A percentile compares a stretch with the other conserved stretches of the same genome.
Evolutionary conservation across 1,139 yeast species (phyloP).

Genomic region (Hyphopichia burtonii): DNA sequence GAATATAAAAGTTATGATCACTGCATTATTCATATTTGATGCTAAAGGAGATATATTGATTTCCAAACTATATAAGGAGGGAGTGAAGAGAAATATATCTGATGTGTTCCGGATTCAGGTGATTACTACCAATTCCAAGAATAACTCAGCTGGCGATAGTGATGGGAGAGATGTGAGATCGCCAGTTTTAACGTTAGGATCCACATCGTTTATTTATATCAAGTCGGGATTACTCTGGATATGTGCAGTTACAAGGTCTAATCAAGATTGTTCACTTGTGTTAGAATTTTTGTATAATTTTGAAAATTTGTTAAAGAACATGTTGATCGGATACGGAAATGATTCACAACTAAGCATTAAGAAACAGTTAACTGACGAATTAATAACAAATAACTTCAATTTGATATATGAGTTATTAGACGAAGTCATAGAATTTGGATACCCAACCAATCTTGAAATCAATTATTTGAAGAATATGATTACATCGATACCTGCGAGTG

Average conservation of each 20-base stretch:
- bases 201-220: conserved; percentile 85
- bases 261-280: conserved; percentile 78
- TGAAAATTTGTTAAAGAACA: conserved; percentile 38
- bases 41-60: conserved; percentile 84
- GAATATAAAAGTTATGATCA: conserved; percentile 55
- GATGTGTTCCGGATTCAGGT: conserved; percentile 92
- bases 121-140: conserved; percentile 47
- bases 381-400: conserved; percentile 53
- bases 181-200: conserved; percentile 87
- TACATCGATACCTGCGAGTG: conserved; percentile 19
- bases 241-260: conserved; percentile 84
- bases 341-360: conserved; percentile 8
- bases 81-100: conserved; percentile 64
- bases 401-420: conserved; percentile 74
- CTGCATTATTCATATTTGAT: conserved; percentile 76
- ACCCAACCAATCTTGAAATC: conserved; percentile 70
- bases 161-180: conserved; percentile 48
- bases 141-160: conserved; percentile 11
- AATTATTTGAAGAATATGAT: conserved; percentile 29
- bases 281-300: conserved; percentile 76
- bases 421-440: conserved; percentile 79
- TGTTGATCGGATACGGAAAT: conserved; percentile 14
- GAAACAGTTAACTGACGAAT: conserved; percentile 25
- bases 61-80: conserved; percentile 70
- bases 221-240: conserved; percentile 70